Evolutionary conservation across 805 yeast genomes (phyloP).

Genomic region (Yarrowia porcina): DNA sequence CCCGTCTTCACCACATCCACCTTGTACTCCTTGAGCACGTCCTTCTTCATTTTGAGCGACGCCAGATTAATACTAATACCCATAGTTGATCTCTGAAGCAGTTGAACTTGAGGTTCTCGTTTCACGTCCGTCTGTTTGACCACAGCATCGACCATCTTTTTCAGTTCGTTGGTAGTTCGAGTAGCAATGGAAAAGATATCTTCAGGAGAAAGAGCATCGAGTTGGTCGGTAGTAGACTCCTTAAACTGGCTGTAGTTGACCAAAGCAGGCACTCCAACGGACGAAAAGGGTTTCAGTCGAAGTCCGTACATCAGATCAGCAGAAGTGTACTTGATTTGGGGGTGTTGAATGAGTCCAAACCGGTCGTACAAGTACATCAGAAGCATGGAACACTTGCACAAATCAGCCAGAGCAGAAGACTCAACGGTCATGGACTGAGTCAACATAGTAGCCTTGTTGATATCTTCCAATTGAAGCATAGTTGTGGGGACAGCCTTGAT

Average conservation of each 20-base stretch:
- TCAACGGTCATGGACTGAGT: conserved; percentile 35
- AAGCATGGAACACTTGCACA: conserved; percentile 29
- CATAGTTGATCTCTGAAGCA: conserved; percentile 12
- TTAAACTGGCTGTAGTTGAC: conserved; percentile 13
- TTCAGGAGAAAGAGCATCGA: background rate
- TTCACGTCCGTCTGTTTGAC: conserved; percentile 23
- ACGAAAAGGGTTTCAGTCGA: conserved; percentile 74
- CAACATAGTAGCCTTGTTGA: conserved; percentile 33
- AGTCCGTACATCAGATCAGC: conserved; percentile 47
- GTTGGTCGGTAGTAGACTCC: conserved; percentile 3
- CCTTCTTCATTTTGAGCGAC: conserved; percentile 4
- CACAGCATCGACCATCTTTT: conserved; percentile 20
- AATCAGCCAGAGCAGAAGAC: conserved; percentile 37
- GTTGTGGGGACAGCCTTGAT: conserved; percentile 29
- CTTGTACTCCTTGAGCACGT: background rate
- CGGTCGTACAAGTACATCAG: conserved; percentile 16
- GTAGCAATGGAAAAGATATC: conserved; percentile 22
- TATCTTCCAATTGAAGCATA: background rate
- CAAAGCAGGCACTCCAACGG: conserved; percentile 69
- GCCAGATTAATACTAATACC: conserved; percentile 11
- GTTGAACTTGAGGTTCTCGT: conserved; percentile 18
- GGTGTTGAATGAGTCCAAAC: conserved; percentile 3
- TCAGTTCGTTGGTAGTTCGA: background rate
- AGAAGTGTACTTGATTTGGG: conserved; percentile 28
- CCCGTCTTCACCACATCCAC: conserved; percentile 21